Base-by-base conservation (phyloP, 345 rosid species). In the Salix suchowensis region DNA sequence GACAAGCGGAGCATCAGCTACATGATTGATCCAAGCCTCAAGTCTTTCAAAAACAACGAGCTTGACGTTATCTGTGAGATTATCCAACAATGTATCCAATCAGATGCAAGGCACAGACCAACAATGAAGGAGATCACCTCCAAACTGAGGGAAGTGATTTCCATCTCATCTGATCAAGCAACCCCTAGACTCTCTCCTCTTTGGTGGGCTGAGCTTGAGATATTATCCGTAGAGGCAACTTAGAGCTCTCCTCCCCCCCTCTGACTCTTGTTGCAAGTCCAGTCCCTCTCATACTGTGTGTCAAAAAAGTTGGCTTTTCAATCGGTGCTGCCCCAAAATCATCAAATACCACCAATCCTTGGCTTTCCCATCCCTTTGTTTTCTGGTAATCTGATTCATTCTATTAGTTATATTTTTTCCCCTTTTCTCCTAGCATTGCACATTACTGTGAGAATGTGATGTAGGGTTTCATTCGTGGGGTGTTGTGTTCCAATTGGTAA, bases 201-300 rank as follows among this genome's bases (percentile, higher is more conserved):
- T 19, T 96, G 99, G 99, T 96, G 98, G 98, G 99, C 98, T 6
- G 99, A 96, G 76, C 97, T 96, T 54, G 98, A 96, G 90, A 89
- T 96, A 80, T 79, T 93, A 78, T 95, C 98, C 1, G 87, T 85
- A 74, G 99, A 91, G 88, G 91, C 98, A 54, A 90, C 90, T 32
- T 94, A 80, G 87, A 10, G 18, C 48, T 26, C 21, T 48, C 48
- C 48, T 28, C 34, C 34, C 16, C 5, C 24, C 65, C 23, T 28
- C 18, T 52, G 58, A 30, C 71, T 36, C 23, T 12, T 72, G 42
- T 28, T 52, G 44, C 30, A 66, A 66, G 67, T 72, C 61, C 46
- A n/a, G 30, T 60, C 44, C 48, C 80, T 65, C 67, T 42, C 73
- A 4, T 34, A 40, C 68, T 10, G 10, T 3, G 36, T 61, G 55